Conservation (phyloP, 1,284 basidiomycete species). For the Calocybe gambosa region DNA sequence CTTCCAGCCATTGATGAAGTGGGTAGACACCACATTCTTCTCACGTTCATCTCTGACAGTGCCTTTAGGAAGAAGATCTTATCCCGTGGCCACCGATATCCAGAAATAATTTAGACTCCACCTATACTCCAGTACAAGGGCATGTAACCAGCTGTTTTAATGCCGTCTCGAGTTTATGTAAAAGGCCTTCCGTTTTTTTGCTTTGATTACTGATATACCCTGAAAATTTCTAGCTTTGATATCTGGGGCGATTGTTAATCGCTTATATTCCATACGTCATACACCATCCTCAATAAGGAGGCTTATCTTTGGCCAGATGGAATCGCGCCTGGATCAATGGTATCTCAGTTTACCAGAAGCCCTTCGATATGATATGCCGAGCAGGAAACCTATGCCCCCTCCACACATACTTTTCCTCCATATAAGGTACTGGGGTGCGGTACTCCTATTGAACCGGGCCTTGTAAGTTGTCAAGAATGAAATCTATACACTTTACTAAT, state of each 20-base stretch:
- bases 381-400: conserved; percentile 45
- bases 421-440: conserved; percentile 72
- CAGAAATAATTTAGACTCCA: conserved; percentile 30
- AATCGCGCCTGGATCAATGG: conserved; percentile 73
- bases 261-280: conserved; percentile 68
- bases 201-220: background rate
- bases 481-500: conserved; percentile 1
- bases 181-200: conserved; percentile 16
- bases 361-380: conserved; percentile 53
- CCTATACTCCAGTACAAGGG: conserved; percentile 40
- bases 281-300: conserved; percentile 40
- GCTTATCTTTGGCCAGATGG: conserved; percentile 47
- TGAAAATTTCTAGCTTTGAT: conserved; percentile 38
- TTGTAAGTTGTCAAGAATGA: conserved; percentile 50
- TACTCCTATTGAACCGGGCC: conserved; percentile 73
- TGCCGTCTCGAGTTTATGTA: conserved; percentile 56
- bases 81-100: conserved; percentile 50
- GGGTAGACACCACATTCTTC: conserved; percentile 7
- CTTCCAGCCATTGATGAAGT: conserved; percentile 55
- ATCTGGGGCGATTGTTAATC: conserved; percentile 59
- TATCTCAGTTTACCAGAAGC: conserved; percentile 63
- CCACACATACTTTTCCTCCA: conserved; percentile 70
- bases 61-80: conserved; percentile 44
- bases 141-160: conserved; percentile 55
- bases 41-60: background rate